These are phyloP conservation scores for Canavalia gladiata DNA, from an alignment of 306 rosid genomes.

Conservation along the genomic window DNA sequence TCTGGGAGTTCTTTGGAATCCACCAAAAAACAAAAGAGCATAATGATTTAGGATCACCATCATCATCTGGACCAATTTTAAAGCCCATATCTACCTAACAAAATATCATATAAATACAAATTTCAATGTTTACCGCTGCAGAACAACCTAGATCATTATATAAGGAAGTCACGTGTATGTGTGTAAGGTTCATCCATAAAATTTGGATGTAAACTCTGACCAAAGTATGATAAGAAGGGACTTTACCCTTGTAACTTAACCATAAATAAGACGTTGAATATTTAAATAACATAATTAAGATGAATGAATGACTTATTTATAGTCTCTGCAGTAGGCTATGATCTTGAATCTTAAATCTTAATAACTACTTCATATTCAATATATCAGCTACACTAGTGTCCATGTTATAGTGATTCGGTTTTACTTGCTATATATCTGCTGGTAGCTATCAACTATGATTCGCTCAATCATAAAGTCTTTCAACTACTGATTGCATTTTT, in stretches of 20 bases:
- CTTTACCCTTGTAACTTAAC: no score
- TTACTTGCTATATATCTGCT: conserved; percentile 18
- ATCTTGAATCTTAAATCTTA: neutral
- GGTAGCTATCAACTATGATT: conserved; percentile 26
- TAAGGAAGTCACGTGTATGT: neutral
- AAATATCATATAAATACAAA: conserved; percentile 26
- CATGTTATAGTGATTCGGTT: conserved; percentile 9
- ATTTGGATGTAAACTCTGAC: neutral
- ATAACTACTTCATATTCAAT: conserved; percentile 1
- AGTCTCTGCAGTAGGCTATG: neutral
- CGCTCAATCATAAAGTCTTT: conserved; percentile 12
- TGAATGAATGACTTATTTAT: neutral
- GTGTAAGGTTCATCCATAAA: no score
- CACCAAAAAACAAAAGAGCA: conserved; percentile 37
- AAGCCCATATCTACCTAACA: conserved; percentile 38
- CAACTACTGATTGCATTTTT: conserved; percentile 19
- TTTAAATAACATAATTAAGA: neutral
- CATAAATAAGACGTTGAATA: neutral
- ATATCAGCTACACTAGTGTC: neutral
- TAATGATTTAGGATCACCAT: conserved; percentile 31
- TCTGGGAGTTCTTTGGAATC: conserved; percentile 18
- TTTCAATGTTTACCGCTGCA: conserved; percentile 7
- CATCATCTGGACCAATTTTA: conserved; percentile 33
- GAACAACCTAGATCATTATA: neutral
- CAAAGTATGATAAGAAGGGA: neutral